These are phyloP conservation scores for Phragmites australis DNA, from an alignment of 176 grass and related monocot genomes.

Conservation along the genomic window DNA sequence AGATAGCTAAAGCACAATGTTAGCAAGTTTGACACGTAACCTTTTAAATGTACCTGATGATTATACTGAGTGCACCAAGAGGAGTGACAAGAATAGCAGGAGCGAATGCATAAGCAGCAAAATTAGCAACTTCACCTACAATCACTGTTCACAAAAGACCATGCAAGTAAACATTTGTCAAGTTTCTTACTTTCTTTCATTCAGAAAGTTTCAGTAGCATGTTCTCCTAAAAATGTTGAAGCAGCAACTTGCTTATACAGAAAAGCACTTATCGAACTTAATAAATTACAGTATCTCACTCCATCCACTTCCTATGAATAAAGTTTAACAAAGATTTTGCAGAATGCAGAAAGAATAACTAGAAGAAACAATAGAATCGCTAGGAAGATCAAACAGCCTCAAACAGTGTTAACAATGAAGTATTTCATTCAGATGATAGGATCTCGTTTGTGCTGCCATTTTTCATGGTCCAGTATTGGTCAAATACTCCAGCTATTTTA, in stretches of 20 bases:
- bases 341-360: background rate
- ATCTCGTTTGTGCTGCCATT: background rate
- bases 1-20: constrained; percentile 22
- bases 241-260: background rate
- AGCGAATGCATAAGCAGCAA: constrained; percentile 97
- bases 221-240: constrained; percentile 15
- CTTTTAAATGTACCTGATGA: constrained; percentile 71
- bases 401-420: background rate
- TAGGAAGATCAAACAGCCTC: background rate
- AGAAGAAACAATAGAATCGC: constrained; percentile 5
- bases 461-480: background rate
- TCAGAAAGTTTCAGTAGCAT: constrained; percentile 12
- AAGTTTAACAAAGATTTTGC: background rate
- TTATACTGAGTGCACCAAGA: constrained; percentile 96
- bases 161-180: constrained; percentile 38
- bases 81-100: constrained; percentile 96
- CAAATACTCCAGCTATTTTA: background rate
- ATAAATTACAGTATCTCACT: background rate
- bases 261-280: constrained; percentile 9
- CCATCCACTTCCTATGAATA: constrained; percentile 6
- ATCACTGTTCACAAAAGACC: constrained; percentile 65
- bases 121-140: constrained; percentile 94
- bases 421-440: constrained; percentile 14
- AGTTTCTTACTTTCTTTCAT: constrained; percentile 32
- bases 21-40: constrained; percentile 13